phyloP scores from a whole-genome alignment of 345 rosid genomes.

The Brassica nigra region DNA sequence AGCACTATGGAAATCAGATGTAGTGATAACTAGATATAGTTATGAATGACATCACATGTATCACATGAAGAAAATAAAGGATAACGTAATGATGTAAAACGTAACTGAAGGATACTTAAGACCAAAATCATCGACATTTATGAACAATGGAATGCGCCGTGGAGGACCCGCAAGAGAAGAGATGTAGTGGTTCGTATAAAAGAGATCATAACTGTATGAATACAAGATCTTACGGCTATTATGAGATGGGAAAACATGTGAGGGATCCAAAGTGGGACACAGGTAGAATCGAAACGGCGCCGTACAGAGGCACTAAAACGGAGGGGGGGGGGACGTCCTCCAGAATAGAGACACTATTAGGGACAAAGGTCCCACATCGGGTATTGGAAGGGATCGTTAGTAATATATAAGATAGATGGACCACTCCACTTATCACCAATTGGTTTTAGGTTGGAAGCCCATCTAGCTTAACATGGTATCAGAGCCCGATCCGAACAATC shows the following conservation, averaged over 20 bases:
- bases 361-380: too few species aligned
- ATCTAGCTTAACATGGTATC: too few species aligned
- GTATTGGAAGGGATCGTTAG: too few species aligned
- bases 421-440: too few species aligned
- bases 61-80: neutral
- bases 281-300: constrained; percentile 44
- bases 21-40: neutral
- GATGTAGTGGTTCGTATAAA: constrained; percentile 33
- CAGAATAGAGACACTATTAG: constrained; percentile 56
- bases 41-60: constrained; percentile 18
- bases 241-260: constrained; percentile 8
- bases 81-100: constrained; percentile 22
- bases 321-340: constrained; percentile 43
- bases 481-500: too few species aligned
- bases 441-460: too few species aligned
- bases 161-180: constrained; percentile 39
- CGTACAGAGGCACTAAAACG: constrained; percentile 35
- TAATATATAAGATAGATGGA: too few species aligned
- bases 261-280: constrained; percentile 30
- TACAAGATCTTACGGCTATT: constrained; percentile 30
- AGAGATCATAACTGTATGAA: constrained; percentile 29
- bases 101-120: constrained; percentile 32
- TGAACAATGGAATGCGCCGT: constrained; percentile 27
- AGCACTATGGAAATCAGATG: neutral
- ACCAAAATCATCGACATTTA: constrained; percentile 31